Conservation (phyloP, 106 monocot species). For the Dendrobium catenatum region DNA sequence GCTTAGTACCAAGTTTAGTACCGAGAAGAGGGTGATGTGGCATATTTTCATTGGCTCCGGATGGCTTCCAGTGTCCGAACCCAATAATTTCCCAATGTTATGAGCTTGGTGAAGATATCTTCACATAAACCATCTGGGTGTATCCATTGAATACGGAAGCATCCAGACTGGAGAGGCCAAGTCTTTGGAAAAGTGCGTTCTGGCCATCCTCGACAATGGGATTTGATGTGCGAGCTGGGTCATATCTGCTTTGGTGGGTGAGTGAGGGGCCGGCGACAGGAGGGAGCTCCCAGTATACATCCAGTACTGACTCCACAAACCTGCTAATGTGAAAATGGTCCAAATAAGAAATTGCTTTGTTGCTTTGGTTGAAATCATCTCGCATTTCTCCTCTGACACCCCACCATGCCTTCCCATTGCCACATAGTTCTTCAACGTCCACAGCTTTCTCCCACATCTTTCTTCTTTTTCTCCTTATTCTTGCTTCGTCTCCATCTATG, state of each 20-base stretch:
- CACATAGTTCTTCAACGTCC: conserved; percentile 52
- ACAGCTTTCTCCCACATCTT: conserved; percentile 65
- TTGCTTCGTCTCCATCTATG: conserved; percentile 61
- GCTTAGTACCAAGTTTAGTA: too few relatives aligned
- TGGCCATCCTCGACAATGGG: conserved; percentile 61
- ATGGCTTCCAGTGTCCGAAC: too few relatives aligned
- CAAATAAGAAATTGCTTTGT: conserved; percentile 36
- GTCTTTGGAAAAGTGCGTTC: conserved; percentile 34
- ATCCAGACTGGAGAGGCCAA: conserved; percentile 40
- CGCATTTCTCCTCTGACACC: conserved; percentile 56
- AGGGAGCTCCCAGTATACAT: conserved; percentile 69
- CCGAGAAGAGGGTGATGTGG: too few relatives aligned
- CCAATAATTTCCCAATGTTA: not conserved
- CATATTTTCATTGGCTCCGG: too few relatives aligned
- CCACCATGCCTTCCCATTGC: conserved; percentile 60
- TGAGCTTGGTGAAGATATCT: conserved; percentile 23
- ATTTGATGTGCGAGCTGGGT: conserved; percentile 48
- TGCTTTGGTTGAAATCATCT: conserved; percentile 63
- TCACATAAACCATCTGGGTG: conserved; percentile 54
- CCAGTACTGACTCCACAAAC: conserved; percentile 50
- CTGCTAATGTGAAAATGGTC: conserved; percentile 70
- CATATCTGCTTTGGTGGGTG: conserved; percentile 61
- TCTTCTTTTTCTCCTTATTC: conserved; percentile 45
- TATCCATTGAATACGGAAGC: conserved; percentile 55
- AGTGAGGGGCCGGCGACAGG: conserved; percentile 62